Evolutionary conservation across 805 yeast genomes (phyloP), one percentile per base, ranked within the genome.

Genomic region (Saturnispora dispora): DNA sequence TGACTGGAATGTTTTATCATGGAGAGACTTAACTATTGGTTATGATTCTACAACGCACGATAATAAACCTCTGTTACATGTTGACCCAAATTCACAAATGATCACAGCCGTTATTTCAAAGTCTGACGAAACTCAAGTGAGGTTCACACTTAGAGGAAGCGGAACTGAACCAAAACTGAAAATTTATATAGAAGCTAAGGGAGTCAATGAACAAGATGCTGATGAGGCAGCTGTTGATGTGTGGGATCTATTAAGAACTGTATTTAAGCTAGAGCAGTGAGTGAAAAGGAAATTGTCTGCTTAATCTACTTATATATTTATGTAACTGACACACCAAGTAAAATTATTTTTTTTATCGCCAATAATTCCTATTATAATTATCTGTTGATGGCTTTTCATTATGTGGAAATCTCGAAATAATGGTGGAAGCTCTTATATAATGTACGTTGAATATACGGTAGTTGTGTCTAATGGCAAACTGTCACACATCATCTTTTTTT

Each of bases 161-260:
- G 99, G 99, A 10, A 91, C 99, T 0, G 99, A 91, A 65, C 97
- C 97, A 2, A 91, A 91, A 64, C 71, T 91, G 56, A 91, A 91
- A 65, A 86, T 91, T 0, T 91, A 91, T 67, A 82, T 91, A 33
- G 99, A 91, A 63, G 93, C 95, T 0, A 66, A 67, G 41, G 75
- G 88, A 0, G 47, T 55, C 0, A 64, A 70, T 8, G 85, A 76
- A 43, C 60, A 53, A 0, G 62, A 65, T 3, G 86, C 96, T 0
- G 53, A 58, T 0, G 53, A 42, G 0, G 60, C 83, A 8, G 91
- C 96, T 0, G 67, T 66, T 17, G 65, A 70, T 20, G 84, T 88
- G 8, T 91, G 97, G 97, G 63, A 70, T 9, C 60, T 72, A 1
- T 66, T 90, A 42, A 71, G 62, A 47, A 53, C 35, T 11, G 23